Evolutionary conservation across 2,329 filamentous ascomycete species (phyloP), one percentile per base, ranked within the genome.

Genomic region (Arthrobotrys entomopaga): DNA sequence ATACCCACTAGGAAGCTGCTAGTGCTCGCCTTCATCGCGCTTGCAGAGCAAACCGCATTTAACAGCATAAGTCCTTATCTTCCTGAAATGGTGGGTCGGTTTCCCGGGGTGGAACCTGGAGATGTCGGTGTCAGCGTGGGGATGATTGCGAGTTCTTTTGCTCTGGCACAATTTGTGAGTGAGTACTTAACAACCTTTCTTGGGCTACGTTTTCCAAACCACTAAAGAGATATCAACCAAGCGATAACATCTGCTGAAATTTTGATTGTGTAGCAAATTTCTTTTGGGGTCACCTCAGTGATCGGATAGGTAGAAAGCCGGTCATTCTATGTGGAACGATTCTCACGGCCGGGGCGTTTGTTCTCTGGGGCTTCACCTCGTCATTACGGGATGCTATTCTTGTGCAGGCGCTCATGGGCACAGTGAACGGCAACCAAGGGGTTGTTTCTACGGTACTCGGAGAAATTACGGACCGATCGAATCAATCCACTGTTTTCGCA

Each of bases 1-100:
- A 83, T 99, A 16, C 95, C 95, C 0, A 88, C 88, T 77, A 88
- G 86, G 77, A 95, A 98, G 83, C 89, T 99, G 74, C 86, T 89
- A 3, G 87, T 98, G 11, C 84, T 99, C 38, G 94, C 94, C 0
- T 83, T 97, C 77, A 91, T 99, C 73, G 93, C 93, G 5, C 85
- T 99, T 20, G 91, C 91, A 63, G 95, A 99, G 81, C 95, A 99
- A 84, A 98, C 94, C 0, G 95, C 95, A 0, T 86, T 99, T 80
- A 99, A 99, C 82, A 97, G 93, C 20, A 97, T 99, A 79, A 91
- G 90, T 10, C 95, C 95, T 0, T 99, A 99, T 81, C 87, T 99
- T 1, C 95, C 95, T 0, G 88, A 93, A 78, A 98, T 99, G 94
- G 89, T 93, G 0, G 87, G 88, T 20, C 89, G 88, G 0, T 98